These are phyloP conservation scores for Ophiostoma sp. DNA, from an alignment of 2,329 filamentous ascomycete genomes.

Conservation along the genomic window DNA sequence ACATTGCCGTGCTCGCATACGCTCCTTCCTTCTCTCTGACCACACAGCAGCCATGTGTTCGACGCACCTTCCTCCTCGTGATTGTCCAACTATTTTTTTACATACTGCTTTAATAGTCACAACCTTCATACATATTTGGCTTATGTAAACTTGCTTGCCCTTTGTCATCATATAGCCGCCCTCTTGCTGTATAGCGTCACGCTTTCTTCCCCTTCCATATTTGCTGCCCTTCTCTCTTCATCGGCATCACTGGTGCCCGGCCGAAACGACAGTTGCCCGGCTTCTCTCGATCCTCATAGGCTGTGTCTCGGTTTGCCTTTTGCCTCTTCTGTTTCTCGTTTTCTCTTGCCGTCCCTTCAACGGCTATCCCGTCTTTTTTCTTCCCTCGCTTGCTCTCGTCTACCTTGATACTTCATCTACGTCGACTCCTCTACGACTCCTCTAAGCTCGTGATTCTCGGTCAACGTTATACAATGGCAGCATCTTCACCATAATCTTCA, in stretches of 20 bases:
- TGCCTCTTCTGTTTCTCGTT: slow-evolving; percentile 3
- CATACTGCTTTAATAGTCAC: not conserved
- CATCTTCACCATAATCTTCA: not conserved
- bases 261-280: slow-evolving; percentile 13
- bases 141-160: not conserved
- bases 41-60: not conserved
- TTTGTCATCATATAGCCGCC: not conserved
- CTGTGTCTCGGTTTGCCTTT: slow-evolving; percentile 22
- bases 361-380: not conserved
- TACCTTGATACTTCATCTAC: not conserved
- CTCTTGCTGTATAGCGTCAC: not conserved
- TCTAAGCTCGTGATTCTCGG: not conserved
- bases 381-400: not conserved
- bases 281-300: slow-evolving; percentile 19
- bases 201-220: not conserved
- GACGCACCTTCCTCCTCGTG: not conserved
- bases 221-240: not conserved
- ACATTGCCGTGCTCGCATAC: not conserved
- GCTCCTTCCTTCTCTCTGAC: not conserved
- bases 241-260: not conserved
- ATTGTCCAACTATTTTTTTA: not conserved
- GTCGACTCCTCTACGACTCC: not conserved
- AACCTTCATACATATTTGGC: not conserved
- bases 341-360: not conserved
- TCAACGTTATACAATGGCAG: not conserved